A percentile compares a stretch with the other conserved stretches of the same genome.
Conservation (phyloP, 768 basidiomycete species). For the Nevesoporus exiguus region DNA sequence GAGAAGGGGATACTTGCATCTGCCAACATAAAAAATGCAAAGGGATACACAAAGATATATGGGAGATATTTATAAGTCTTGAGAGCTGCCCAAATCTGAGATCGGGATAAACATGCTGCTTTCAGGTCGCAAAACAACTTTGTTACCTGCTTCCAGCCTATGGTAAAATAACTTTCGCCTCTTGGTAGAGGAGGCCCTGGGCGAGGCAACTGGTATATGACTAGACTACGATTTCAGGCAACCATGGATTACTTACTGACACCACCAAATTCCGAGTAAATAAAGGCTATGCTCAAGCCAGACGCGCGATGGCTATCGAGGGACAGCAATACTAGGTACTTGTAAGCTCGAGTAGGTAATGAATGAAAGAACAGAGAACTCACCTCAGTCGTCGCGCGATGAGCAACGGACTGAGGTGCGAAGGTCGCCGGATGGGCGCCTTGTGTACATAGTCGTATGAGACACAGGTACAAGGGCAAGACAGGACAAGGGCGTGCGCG, state of each 20-base stretch:
- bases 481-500: too few species aligned
- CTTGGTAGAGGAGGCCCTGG: slow-evolving; percentile 77
- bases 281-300: too few species aligned
- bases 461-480: too few species aligned
- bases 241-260: slow-evolving; percentile 18
- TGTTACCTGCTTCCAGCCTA: slow-evolving; percentile 80
- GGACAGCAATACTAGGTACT: too few species aligned
- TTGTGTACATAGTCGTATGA: too few species aligned
- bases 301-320: too few species aligned
- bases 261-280: slow-evolving; percentile 87
- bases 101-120: neutral
- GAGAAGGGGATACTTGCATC: slow-evolving; percentile 46
- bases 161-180: slow-evolving; percentile 70
- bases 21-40: slow-evolving; percentile 74
- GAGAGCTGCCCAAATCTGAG: slow-evolving; percentile 70
- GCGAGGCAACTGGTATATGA: slow-evolving; percentile 82
- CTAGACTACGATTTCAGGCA: slow-evolving; percentile 34
- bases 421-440: too few species aligned
- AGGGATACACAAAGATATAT: slow-evolving; percentile 77
- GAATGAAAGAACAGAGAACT: too few species aligned
- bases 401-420: too few species aligned
- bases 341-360: too few species aligned
- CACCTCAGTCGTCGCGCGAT: too few species aligned
- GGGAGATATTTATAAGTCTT: slow-evolving; percentile 77
- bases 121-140: neutral